These are phyloP conservation scores for Heritiera fomes DNA, from an alignment of 345 rosid genomes.

Conservation along the genomic window DNA sequence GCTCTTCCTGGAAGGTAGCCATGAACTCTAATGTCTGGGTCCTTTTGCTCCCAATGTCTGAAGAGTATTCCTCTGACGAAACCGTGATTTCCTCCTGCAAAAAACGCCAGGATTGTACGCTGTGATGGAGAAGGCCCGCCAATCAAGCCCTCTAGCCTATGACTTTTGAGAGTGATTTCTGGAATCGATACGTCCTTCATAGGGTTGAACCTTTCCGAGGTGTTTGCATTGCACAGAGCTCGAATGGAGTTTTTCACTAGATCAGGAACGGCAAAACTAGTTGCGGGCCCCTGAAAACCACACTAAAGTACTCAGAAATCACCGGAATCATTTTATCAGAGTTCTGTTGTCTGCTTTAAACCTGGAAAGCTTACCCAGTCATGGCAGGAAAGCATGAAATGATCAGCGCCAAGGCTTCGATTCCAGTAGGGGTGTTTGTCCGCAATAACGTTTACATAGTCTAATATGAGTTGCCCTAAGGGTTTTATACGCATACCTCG, in stretches of 20 bases:
- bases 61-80: conserved; percentile 74
- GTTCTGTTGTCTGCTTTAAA: not conserved
- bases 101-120: conserved; percentile 76
- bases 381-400: conserved; percentile 89
- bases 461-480: conserved; percentile 54
- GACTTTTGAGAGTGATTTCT: conserved; percentile 64
- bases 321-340: not conserved
- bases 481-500: conserved; percentile 53
- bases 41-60: conserved; percentile 76
- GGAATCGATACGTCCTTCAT: conserved; percentile 75
- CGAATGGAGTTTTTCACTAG: conserved; percentile 61
- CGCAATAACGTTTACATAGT: conserved; percentile 60
- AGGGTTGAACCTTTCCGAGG: conserved; percentile 78
- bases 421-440: conserved; percentile 66
- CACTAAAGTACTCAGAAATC: not conserved
- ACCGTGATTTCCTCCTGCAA: conserved; percentile 86
- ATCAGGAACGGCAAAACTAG: conserved; percentile 58
- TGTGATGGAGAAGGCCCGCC: conserved; percentile 82
- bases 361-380: conserved; percentile 58
- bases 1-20: conserved; percentile 66
- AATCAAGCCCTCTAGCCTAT: conserved; percentile 45
- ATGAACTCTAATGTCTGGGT: conserved; percentile 59
- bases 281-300: conserved; percentile 51
- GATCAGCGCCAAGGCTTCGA: conserved; percentile 81
- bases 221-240: conserved; percentile 82